Evolutionary conservation across 2,329 filamentous ascomycete species (phyloP), one percentile per base, ranked within the genome.

Genomic region (Trichoderma koningiopsis): DNA sequence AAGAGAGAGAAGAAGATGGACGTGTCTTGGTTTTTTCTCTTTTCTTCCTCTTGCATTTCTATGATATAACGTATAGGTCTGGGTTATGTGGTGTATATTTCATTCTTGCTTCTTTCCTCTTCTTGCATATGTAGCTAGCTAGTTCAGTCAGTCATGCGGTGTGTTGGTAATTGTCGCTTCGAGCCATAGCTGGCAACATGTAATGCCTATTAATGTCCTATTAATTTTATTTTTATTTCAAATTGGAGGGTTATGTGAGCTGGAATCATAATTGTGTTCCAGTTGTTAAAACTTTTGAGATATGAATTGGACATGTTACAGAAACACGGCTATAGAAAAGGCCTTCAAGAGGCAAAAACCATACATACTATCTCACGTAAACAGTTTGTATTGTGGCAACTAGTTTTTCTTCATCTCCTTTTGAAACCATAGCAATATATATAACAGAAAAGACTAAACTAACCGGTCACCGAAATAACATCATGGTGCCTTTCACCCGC

Each of bases 161-260:
- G 65, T 49, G 57, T 43, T 68, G 65, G 29, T 43, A 35, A 55
- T 37, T 43, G 57, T 53, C 43, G 35, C 33, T 19, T 64, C 40
- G 7, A 61, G 65, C 65, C 57, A 47, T 43, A 31, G 63, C 55
- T 66, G 49, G 49, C 40, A 57, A 27, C 33, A 43, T 64, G 52
- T 65, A 69, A 70, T 58, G 56, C 68, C 57, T 70, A 70, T 70
- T 70, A 70, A 70, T 70, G 61, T 19, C 40, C 40, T 43, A 43
- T 43, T 43, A 43, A 43, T 43, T 43, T 10, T n/a, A n/a, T 7
- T 66, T 60, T 22, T 55, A 35, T 49, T 64, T 29, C 16, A 16
- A 19, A n/a, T 11, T 16, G 14, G 43, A 6, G 31, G 19, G 8
- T 10, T 49, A 49, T 24, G 10, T n/a, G 16, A 43, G 19, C 7